phyloP scores from a whole-genome alignment of 148 eudicot species.

The Persicaria maculosa region DNA sequence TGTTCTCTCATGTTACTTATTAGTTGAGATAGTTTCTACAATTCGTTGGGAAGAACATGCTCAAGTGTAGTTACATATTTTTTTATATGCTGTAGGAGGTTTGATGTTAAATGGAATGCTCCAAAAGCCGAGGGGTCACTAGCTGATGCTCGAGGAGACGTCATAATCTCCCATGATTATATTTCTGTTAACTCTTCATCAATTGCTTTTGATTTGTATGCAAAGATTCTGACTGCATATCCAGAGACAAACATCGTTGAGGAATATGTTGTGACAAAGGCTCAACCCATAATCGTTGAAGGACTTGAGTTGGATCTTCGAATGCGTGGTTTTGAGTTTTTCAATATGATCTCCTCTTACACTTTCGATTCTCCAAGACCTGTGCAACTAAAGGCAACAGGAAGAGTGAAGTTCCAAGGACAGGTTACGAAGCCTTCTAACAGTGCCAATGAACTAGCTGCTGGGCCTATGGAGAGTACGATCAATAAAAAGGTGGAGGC shows the following conservation, averaged over 20 bases:
- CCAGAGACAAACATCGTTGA: conserved; percentile 42
- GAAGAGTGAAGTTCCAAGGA: conserved; percentile 94
- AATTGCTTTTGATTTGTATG: conserved; percentile 73
- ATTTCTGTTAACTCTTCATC: conserved; percentile 80
- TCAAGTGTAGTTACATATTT: conserved; percentile 3
- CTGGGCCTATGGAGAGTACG: conserved; percentile 19
- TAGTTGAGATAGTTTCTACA: conserved; percentile 2
- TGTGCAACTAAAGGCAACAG: conserved; percentile 83
- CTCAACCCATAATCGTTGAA: conserved; percentile 54
- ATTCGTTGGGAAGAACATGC: neutral
- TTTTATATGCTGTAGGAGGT: conserved; percentile 53
- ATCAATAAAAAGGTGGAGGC: conserved; percentile 14
- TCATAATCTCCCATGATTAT: conserved; percentile 81
- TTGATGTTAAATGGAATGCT: conserved; percentile 95
- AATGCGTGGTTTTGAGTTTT: conserved; percentile 94
- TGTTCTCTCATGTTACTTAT: conserved; percentile 3
- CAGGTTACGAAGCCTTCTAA: conserved; percentile 45
- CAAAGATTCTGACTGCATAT: conserved; percentile 61
- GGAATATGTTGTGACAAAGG: conserved; percentile 34
- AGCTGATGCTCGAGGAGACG: conserved; percentile 97
- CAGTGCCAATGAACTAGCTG: conserved; percentile 26
- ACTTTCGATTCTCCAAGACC: conserved; percentile 87
- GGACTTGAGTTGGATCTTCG: conserved; percentile 93
- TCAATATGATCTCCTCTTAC: conserved; percentile 70
- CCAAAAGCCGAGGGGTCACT: conserved; percentile 99